A percentile compares a stretch with the other conserved stretches of the same genome.
These are phyloP conservation scores for Nemophila menziesii DNA, from an alignment of 257 asterid species.

Conservation along the genomic window DNA sequence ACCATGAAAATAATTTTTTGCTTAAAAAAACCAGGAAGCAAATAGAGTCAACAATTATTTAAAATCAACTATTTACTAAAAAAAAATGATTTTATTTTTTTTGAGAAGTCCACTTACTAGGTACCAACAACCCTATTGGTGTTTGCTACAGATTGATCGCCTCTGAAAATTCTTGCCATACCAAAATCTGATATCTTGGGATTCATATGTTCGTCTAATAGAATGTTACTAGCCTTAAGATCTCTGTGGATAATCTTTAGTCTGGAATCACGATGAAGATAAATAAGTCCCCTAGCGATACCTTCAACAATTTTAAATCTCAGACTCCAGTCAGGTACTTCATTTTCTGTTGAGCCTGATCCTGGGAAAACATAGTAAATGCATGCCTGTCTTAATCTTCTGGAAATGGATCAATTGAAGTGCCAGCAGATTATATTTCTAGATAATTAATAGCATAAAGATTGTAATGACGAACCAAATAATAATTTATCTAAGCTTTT, in stretches of 20 bases:
- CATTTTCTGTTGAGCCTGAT: conserved; percentile 2
- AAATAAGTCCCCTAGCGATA: conserved; percentile 7
- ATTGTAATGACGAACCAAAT: background rate
- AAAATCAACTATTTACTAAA: background rate
- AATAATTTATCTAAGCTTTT: conserved; percentile 4
- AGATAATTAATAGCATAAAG: background rate
- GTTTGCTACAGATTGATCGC: conserved; percentile 3
- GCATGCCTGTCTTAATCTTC: too few species aligned
- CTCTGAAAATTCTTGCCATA: conserved; percentile 9
- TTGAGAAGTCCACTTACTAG: background rate
- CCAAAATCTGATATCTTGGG: too few species aligned
- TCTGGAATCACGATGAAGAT: conserved; percentile 7
- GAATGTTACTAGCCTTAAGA: too few species aligned
- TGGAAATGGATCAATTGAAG: too few species aligned
- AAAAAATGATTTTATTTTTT: background rate
- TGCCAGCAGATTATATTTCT: too few species aligned
- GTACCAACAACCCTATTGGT: conserved; percentile 4
- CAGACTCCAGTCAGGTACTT: background rate
- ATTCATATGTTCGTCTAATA: too few species aligned
- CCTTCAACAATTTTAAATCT: conserved; percentile 6
- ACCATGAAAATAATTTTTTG: background rate
- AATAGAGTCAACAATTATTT: too few species aligned
- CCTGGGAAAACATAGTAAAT: background rate
- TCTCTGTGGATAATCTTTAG: background rate
- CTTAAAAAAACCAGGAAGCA: background rate